Base-by-base conservation (phyloP, 192 early-diverging fungal species). In the Diversispora eburnea region DNA sequence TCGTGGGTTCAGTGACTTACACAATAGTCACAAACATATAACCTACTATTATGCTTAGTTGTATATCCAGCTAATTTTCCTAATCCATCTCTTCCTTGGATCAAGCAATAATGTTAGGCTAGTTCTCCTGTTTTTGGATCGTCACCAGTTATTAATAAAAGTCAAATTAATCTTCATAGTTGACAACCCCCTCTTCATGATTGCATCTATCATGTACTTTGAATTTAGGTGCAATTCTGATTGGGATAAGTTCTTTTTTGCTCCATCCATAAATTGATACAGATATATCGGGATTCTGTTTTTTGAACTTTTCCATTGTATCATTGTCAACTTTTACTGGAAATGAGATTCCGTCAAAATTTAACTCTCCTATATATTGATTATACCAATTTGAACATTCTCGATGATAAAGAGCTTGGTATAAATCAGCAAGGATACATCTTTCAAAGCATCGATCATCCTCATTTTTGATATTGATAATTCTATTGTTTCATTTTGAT, bases 61-160 rank as follows among this genome's bases (percentile, higher is more conserved):
- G 58, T 59, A 59, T 59, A 59, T 59, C 58, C 58, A 22, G 58
- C 58, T 59, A 59, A 59, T 59, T 59, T 59, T 59, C 58, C 58
- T 59, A 59, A 59, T 19, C 58, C 58, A 2, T 59, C 58, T 59
- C 3, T 59, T 59, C 1, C 1, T 49, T 49, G 48, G 12, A 49
- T 49, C 1, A 49, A 49, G 12, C 48, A 49, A 49, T 49, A 49
- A 59, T 59, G 58, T 59, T 59, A n/a, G 8, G 58, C 7, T 59
- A n/a, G 58, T 59, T n/a, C n/a, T 59, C 58, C 58, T 59, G 58
- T 59, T 59, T 59, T 17, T 0, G 58, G 58, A 3, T 59, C 58
- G n/a, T 59, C 25, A 8, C 58, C 58, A 33, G 58, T 59, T 13
- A 59, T 59, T 59, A 59, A 59, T 59, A 59, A 59, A 59, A 59